Evolutionary conservation across 495 filamentous ascomycete genomes (phyloP), one percentile per base, ranked within the genome.

Genomic region (Xylaria sp.): DNA sequence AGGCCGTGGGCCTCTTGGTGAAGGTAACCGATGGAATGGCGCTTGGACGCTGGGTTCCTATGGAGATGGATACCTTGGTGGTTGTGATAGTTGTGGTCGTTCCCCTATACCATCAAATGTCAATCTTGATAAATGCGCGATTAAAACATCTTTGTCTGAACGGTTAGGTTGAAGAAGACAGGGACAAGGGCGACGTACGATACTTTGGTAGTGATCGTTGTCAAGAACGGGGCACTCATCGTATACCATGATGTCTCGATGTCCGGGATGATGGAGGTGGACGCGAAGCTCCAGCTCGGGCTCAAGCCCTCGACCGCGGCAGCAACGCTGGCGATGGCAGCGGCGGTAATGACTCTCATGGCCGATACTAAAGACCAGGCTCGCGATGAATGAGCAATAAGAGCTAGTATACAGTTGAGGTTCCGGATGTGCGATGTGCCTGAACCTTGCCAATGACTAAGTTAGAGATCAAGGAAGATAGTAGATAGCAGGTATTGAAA

Each of bases 261-360:
- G 52, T 64, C 68, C 0, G 35, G 15, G 12, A 63, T 57, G 26
- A 35, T 57, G 48, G n/a, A 33, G 40, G 68, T 63, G 15, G 68
- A 64, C 1, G 59, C 48, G 3, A 64, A 69, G 67, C 57, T 69
- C 67, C 67, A 69, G 57, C 57, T 69, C 15, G 53, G 52, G 44
- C 37, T 43, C 17, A 64, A 24, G 29, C 35, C 44, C 2, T n/a
- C 0, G 6, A n/a, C 57, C 5, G 37, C 68, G 35, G 35, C 46
- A 24, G 37, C 59, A 15, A 57, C 1, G 59, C 59, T 44, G n/a
- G 59, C 59, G 44, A 70, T 3, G 21, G 46, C 14, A 21, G 24
- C 46, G 5, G 19, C 48, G 24, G 43, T n/a, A 9, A 17, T 33
- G 61, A 35, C 52, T 9, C 35, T 64, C 68, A 70, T 70, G 0